Evolutionary conservation across 768 basidiomycete genomes (phyloP).

Genomic region (Suillus occidentalis): DNA sequence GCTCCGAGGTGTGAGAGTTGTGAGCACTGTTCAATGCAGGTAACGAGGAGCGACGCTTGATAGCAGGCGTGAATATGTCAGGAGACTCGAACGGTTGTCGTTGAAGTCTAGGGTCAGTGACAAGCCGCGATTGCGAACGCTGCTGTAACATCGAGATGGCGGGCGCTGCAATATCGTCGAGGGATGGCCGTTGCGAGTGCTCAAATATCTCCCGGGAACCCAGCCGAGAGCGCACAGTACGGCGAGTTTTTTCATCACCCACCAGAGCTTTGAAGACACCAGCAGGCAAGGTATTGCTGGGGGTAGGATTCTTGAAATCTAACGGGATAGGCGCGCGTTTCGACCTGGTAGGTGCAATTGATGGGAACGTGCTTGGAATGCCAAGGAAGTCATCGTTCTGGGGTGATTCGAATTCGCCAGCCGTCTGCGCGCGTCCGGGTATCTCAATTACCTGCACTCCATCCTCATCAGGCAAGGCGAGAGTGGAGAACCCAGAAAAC

Average conservation of each 20-base stretch:
- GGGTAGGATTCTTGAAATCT: slow-evolving; percentile 70
- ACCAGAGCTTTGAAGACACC: slow-evolving; percentile 83
- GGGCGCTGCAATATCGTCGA: slow-evolving; percentile 74
- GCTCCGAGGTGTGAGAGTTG: slow-evolving; percentile 42
- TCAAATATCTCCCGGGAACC: slow-evolving; percentile 75
- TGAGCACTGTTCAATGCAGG: slow-evolving; percentile 51
- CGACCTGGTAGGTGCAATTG: slow-evolving; percentile 29
- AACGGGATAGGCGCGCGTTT: slow-evolving; percentile 76
- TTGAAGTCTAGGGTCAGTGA: slow-evolving; percentile 55
- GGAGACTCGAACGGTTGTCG: slow-evolving; percentile 30
- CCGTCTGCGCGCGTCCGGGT: slow-evolving; percentile 11
- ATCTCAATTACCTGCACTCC: slow-evolving; percentile 15
- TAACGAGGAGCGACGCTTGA: slow-evolving; percentile 56
- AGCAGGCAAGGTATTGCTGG: slow-evolving; percentile 78
- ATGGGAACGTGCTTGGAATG: slow-evolving; percentile 12
- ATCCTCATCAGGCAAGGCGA: slow-evolving; percentile 25
- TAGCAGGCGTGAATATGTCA: slow-evolving; percentile 45
- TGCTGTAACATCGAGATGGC: slow-evolving; percentile 65
- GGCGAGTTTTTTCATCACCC: slow-evolving; percentile 65
- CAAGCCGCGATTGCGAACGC: slow-evolving; percentile 50
- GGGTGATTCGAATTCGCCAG: slow-evolving; percentile 11
- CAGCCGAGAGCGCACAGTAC: slow-evolving; percentile 73
- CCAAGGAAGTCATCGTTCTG: slow-evolving; percentile 15
- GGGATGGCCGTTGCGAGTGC: slow-evolving; percentile 64
- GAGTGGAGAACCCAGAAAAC: slow-evolving; percentile 59